phyloP scores from a whole-genome alignment of 2,329 filamentous ascomycete genomes.

The Fusarium musae region DNA sequence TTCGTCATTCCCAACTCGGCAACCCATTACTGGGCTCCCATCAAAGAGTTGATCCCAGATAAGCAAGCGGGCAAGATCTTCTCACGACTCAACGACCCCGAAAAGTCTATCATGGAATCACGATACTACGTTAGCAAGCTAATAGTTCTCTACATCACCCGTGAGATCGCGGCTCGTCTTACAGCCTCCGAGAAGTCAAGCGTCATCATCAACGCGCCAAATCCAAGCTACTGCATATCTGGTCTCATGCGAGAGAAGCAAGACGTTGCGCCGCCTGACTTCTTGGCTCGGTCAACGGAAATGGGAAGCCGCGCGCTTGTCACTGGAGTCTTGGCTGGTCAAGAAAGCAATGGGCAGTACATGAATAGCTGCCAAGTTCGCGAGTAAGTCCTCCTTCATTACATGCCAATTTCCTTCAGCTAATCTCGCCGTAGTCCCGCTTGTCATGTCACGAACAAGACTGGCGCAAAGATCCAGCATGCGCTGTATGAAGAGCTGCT shows the following conservation, averaged over 20 bases:
- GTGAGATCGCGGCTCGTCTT: constrained; percentile 44
- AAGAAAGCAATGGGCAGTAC: constrained; percentile 50
- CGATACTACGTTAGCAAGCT: constrained; percentile 50
- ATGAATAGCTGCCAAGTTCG: constrained; percentile 48
- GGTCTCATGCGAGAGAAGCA: constrained; percentile 37
- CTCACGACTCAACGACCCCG: constrained; percentile 45
- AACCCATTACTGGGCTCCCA: constrained; percentile 41
- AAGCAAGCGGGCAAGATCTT: constrained; percentile 37
- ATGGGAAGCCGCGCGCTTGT: constrained; percentile 54
- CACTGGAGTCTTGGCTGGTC: constrained; percentile 43
- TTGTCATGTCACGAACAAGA: constrained; percentile 47
- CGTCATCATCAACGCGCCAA: constrained; percentile 53
- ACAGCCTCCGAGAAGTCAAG: not conserved
- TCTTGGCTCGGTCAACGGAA: constrained; percentile 58
- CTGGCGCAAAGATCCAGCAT: constrained; percentile 46
- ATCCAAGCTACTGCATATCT: constrained; percentile 56
- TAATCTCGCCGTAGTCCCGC: constrained; percentile 27
- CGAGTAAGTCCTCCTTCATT: constrained; percentile 13
- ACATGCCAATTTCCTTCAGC: rapidly evolving
- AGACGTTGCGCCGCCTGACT: not conserved
- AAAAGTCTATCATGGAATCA: constrained; percentile 41
- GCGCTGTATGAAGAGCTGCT: constrained; percentile 50
- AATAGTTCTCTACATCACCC: constrained; percentile 46
- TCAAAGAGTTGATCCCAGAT: constrained; percentile 36
- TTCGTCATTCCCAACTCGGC: constrained; percentile 41